Percentiles rank a stretch among this genome's conserved stretches.
These are phyloP conservation scores for Didymella segeticola DNA, from an alignment of 2,329 filamentous ascomycete genomes.

Conservation along the genomic window DNA sequence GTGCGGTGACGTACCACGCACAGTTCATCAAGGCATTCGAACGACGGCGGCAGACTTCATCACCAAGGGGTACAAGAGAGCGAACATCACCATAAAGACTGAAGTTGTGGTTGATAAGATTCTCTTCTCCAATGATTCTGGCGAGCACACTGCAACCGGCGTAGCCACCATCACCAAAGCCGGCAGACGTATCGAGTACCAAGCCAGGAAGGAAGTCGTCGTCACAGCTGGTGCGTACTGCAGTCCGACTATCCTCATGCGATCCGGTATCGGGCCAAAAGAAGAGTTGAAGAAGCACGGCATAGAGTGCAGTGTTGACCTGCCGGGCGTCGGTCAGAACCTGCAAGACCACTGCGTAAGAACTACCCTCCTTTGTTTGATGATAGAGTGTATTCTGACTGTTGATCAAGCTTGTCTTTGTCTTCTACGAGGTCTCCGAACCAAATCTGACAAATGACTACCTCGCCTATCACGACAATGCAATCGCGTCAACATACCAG, in stretches of 20 bases:
- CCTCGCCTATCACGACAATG: slow-evolving; percentile 63
- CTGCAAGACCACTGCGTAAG: slow-evolving; percentile 67
- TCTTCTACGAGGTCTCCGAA: slow-evolving; percentile 66
- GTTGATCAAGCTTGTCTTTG: slow-evolving; percentile 54
- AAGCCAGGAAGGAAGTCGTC: slow-evolving; percentile 43
- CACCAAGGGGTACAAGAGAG: slow-evolving; percentile 50
- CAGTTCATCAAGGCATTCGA: slow-evolving; percentile 40
- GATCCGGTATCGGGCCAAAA: slow-evolving; percentile 65
- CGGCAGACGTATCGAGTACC: slow-evolving; percentile 49
- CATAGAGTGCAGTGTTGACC: slow-evolving; percentile 62
- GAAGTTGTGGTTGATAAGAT: slow-evolving; percentile 53
- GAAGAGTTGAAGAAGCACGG: slow-evolving; percentile 59
- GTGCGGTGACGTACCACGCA: slow-evolving; percentile 42
- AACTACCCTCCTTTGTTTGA: too few species aligned
- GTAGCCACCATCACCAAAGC: slow-evolving; percentile 53
- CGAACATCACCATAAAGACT: slow-evolving; percentile 45
- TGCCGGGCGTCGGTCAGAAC: slow-evolving; percentile 69
- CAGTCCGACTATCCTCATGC: slow-evolving; percentile 52
- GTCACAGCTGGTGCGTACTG: slow-evolving; percentile 44
- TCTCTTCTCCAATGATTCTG: slow-evolving; percentile 48
- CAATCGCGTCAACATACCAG: slow-evolving; percentile 57
- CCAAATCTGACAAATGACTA: slow-evolving; percentile 63
- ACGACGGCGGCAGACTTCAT: slow-evolving; percentile 46
- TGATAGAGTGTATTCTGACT: background rate
- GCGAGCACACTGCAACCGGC: slow-evolving; percentile 54